Conservation (phyloP, 495 filamentous ascomycete genomes). For the Apodospora peruviana region DNA sequence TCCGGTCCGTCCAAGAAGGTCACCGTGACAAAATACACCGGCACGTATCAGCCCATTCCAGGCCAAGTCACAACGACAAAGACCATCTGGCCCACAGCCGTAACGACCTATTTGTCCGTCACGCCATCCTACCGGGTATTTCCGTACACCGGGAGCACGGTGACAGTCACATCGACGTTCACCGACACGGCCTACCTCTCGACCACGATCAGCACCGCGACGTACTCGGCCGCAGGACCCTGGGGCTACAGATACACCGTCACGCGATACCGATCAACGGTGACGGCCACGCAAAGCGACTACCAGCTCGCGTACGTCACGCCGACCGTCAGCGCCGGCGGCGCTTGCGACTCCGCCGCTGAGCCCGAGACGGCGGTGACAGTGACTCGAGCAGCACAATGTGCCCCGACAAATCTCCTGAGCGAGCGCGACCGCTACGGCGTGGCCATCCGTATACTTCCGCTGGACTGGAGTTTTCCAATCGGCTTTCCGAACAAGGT, state of each 20-base stretch:
- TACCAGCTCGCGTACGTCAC: constrained; percentile 9
- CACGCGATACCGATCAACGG: constrained; percentile 5
- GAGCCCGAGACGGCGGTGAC: constrained; percentile 1
- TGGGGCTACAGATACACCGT: neutral
- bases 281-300: constrained; percentile 6
- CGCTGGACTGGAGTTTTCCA: constrained; percentile 5
- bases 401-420: constrained; percentile 11
- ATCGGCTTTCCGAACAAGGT: constrained; percentile 4
- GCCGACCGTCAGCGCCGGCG: neutral
- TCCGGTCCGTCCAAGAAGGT: neutral
- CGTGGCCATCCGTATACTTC: constrained; percentile 3
- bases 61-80: constrained; percentile 8
- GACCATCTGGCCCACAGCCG: constrained; percentile 8
- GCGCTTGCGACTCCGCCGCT: neutral
- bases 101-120: constrained; percentile 3
- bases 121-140: constrained; percentile 6
- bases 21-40: constrained; percentile 9
- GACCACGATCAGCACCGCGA: constrained; percentile 5
- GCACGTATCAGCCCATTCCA: constrained; percentile 9
- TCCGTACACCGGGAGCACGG: constrained; percentile 6
- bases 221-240: neutral
- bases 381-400: constrained; percentile 6
- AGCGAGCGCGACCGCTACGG: constrained; percentile 6
- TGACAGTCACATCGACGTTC: constrained; percentile 6
- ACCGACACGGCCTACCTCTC: constrained; percentile 6